Conservation (phyloP, 2,329 filamentous ascomycete genomes). For the Ascochyta rabiei region DNA sequence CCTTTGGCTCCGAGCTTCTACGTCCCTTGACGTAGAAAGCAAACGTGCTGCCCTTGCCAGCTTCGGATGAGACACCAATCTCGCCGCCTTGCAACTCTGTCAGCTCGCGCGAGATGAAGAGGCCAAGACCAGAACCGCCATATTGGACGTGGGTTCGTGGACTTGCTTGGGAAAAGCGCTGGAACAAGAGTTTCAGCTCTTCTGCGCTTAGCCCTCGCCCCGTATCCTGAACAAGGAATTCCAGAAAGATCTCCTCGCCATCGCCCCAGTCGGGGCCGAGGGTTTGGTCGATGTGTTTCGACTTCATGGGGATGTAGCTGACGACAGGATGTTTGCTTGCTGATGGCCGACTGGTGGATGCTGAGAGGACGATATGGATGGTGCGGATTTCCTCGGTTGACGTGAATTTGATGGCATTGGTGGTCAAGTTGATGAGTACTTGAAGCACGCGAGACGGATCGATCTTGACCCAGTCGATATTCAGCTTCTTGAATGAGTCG, state of each 20-base stretch:
- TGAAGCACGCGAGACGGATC: conserved; percentile 79
- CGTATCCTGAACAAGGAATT: conserved; percentile 77
- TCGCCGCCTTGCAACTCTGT: conserved; percentile 81
- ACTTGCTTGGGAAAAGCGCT: conserved; percentile 79
- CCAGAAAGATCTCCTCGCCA: conserved; percentile 69
- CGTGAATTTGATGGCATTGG: conserved; percentile 84
- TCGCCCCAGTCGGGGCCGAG: conserved; percentile 70
- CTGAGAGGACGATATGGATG: conserved; percentile 70
- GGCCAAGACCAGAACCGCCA: conserved; percentile 76
- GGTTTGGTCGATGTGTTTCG: conserved; percentile 54
- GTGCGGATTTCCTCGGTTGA: conserved; percentile 65
- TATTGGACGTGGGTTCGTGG: conserved; percentile 79
- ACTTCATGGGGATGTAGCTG: conserved; percentile 66
- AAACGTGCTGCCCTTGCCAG: conserved; percentile 74
- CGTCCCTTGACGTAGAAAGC: conserved; percentile 76
- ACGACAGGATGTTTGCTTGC: conserved; percentile 54
- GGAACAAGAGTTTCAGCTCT: conserved; percentile 76
- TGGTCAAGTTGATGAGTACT: conserved; percentile 79
- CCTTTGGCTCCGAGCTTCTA: conserved; percentile 55
- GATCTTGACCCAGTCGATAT: conserved; percentile 71
- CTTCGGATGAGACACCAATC: conserved; percentile 73
- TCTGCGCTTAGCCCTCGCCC: conserved; percentile 73
- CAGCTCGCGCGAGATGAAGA: conserved; percentile 80
- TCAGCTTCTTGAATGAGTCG: conserved; percentile 62
- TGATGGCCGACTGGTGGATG: conserved; percentile 62